Evolutionary conservation across 2,329 filamentous ascomycete genomes (phyloP).

Genomic region (Sclerotinia minor): DNA sequence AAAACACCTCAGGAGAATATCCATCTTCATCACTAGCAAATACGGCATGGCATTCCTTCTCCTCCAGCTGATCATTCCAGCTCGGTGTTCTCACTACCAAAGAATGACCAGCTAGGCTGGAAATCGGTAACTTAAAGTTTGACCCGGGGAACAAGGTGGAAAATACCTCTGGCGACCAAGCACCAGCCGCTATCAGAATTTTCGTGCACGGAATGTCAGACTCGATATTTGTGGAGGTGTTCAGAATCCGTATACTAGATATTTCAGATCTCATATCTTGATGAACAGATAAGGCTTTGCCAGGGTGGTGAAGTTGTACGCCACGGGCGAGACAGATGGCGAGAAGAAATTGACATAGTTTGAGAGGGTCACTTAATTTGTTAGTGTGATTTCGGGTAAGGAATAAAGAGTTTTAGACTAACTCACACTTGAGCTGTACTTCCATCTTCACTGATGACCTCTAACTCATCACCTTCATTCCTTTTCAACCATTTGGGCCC

Average conservation of each 20-base stretch:
- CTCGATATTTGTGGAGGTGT: slow-evolving; percentile 47
- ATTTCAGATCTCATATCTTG: slow-evolving; percentile 54
- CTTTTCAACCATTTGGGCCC: slow-evolving; percentile 61
- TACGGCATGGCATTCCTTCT: slow-evolving; percentile 62
- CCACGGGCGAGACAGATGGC: slow-evolving; percentile 57
- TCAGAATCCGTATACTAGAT: slow-evolving; percentile 52
- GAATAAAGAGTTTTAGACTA: background rate
- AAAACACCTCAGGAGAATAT: slow-evolving; percentile 72
- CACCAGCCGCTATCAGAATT: slow-evolving; percentile 66
- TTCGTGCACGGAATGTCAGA: slow-evolving; percentile 61
- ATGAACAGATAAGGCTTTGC: slow-evolving; percentile 53
- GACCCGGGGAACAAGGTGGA: slow-evolving; percentile 61
- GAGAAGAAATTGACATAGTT: slow-evolving; percentile 66
- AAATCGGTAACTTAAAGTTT: slow-evolving; percentile 54
- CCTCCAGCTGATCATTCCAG: slow-evolving; percentile 48
- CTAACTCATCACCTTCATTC: slow-evolving; percentile 55
- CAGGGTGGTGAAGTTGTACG: slow-evolving; percentile 66
- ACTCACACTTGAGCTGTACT: slow-evolving; percentile 65
- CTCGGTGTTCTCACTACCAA: slow-evolving; percentile 64
- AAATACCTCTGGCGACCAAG: slow-evolving; percentile 71
- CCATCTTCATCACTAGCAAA: slow-evolving; percentile 53
- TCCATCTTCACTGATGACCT: slow-evolving; percentile 60
- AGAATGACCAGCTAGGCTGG: slow-evolving; percentile 69
- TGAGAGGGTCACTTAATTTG: slow-evolving; percentile 59
- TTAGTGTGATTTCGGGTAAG: background rate